Conservation (phyloP, 2,329 filamentous ascomycete species). For the Zasmidium cellare region DNA sequence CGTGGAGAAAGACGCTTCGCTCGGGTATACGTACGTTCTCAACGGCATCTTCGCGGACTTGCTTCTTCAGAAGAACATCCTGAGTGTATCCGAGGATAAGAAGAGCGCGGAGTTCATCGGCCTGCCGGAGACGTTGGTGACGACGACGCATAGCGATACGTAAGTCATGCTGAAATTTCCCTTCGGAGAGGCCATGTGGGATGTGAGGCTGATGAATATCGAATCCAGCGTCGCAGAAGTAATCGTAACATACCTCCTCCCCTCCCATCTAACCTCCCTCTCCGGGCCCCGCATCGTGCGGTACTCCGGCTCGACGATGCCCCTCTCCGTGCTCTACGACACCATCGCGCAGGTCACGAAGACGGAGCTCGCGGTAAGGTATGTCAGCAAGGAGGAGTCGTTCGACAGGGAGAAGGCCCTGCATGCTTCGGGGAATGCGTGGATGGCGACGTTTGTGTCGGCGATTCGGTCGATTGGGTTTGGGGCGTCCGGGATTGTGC, state of each 20-base stretch:
- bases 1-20: neutral
- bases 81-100: neutral
- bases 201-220: too few relatives aligned
- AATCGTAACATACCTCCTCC: neutral
- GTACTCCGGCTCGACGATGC: neutral
- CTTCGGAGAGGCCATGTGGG: too few relatives aligned
- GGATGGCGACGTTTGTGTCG: neutral
- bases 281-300: neutral
- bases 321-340: neutral
- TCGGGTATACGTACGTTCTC: neutral
- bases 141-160: neutral
- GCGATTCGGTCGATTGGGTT: neutral
- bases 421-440: neutral
- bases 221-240: neutral
- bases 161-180: neutral
- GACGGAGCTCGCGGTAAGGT: neutral
- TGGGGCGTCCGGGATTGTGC: neutral
- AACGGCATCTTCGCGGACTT: neutral
- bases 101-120: neutral
- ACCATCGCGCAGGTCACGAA: neutral
- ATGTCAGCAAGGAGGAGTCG: neutral
- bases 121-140: neutral
- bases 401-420: neutral
- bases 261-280: neutral
- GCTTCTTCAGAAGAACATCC: neutral